Conservation (phyloP, 2,329 filamentous ascomycete species). For the Fusarium irregulare region DNA sequence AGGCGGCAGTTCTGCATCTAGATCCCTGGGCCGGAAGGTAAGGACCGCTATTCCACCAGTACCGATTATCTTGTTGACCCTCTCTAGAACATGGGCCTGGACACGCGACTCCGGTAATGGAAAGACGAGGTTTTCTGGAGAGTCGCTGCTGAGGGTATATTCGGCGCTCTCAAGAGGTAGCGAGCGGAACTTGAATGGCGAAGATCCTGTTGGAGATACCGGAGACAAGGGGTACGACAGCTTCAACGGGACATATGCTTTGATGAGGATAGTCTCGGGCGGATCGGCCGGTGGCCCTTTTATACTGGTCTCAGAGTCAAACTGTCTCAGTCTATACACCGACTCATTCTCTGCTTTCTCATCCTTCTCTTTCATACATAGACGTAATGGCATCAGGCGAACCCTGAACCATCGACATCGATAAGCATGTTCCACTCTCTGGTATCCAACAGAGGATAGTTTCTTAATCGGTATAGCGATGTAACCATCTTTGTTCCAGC, state of each 20-base stretch:
- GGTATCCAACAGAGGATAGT: not conserved
- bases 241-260: conserved; percentile 13
- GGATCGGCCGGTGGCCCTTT: conserved; percentile 20
- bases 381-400: conserved; percentile 9
- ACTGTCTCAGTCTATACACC: not conserved
- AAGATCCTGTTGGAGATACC: too few species aligned
- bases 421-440: conserved; percentile 16
- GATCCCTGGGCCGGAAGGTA: not conserved
- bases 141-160: not conserved
- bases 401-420: conserved; percentile 18
- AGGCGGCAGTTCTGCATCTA: not conserved
- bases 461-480: conserved; percentile 18
- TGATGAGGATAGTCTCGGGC: conserved; percentile 2
- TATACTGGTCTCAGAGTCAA: conserved; percentile 5
- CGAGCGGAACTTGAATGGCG: not conserved
- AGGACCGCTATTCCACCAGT: too few species aligned
- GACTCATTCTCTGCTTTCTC: conserved; percentile 2
- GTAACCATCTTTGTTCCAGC: conserved; percentile 19
- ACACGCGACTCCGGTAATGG: not conserved
- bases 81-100: not conserved
- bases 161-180: not conserved
- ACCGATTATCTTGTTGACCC: not conserved
- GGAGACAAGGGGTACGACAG: too few species aligned
- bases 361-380: not conserved
- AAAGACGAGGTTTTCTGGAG: not conserved